phyloP scores from a whole-genome alignment of 768 basidiomycete genomes.

The Clitopilus hobsonii region DNA sequence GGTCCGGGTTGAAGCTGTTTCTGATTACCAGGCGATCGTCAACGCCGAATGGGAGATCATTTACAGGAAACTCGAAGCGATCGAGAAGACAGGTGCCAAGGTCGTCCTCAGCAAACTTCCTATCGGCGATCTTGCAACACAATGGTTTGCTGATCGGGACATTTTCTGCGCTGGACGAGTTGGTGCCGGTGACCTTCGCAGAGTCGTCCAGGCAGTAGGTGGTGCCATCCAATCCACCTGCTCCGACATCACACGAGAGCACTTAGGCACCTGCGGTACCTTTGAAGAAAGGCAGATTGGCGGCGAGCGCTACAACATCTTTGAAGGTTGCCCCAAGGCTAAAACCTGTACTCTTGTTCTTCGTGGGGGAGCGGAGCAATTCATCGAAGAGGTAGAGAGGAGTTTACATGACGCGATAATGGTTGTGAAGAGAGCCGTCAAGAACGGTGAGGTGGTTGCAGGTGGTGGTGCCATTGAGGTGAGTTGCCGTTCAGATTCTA shows the following conservation, averaged over 20 bases:
- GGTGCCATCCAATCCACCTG: slow-evolving; percentile 94
- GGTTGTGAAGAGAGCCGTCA: slow-evolving; percentile 98
- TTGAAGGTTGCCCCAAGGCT: slow-evolving; percentile 88
- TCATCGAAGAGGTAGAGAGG: slow-evolving; percentile 96
- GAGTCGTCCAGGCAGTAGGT: slow-evolving; percentile 94
- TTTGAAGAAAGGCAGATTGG: slow-evolving; percentile 97
- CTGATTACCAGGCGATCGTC: slow-evolving; percentile 98
- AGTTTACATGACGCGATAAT: slow-evolving; percentile 98
- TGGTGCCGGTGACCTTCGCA: slow-evolving; percentile 79
- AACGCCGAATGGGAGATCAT: slow-evolving; percentile 99
- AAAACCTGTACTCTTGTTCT: slow-evolving; percentile 95
- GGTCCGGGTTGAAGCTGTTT: slow-evolving; percentile 92
- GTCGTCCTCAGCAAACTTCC: slow-evolving; percentile 97
- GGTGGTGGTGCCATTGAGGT: slow-evolving; percentile 98
- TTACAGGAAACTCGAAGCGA: slow-evolving; percentile 93
- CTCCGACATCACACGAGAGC: slow-evolving; percentile 84
- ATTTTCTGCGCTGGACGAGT: slow-evolving; percentile 99
- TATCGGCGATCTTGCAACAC: slow-evolving; percentile 97
- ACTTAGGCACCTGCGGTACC: slow-evolving; percentile 88
- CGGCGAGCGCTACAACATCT: slow-evolving; percentile 93
- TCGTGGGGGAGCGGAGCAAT: slow-evolving; percentile 96
- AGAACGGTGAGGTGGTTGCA: slow-evolving; percentile 94
- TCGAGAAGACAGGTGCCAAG: slow-evolving; percentile 94
- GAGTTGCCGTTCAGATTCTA: slow-evolving; percentile 11
- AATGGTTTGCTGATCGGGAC: slow-evolving; percentile 98